Evolutionary conservation across 371 early-diverging fungal genomes (phyloP).

Genomic region (Phascolomyces articulosus): DNA sequence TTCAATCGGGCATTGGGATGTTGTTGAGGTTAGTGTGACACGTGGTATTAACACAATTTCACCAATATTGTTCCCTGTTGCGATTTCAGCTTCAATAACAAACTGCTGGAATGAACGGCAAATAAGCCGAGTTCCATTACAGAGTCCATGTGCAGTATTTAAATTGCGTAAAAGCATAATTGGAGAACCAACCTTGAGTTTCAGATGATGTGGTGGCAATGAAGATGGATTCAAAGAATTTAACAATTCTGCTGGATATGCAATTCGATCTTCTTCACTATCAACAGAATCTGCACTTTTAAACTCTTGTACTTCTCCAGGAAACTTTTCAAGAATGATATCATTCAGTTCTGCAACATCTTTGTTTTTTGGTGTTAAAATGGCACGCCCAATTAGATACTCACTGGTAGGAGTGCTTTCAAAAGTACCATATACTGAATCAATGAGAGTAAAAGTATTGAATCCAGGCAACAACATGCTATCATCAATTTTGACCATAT

Average conservation of each 20-base stretch:
- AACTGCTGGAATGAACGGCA: background rate
- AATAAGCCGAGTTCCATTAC: slow-evolving; percentile 2
- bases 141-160: background rate
- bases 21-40: background rate
- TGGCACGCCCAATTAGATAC: background rate
- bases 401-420: too few relatives aligned
- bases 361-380: background rate
- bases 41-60: background rate
- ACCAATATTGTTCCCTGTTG: background rate
- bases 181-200: slow-evolving; percentile 1
- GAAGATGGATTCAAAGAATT: background rate
- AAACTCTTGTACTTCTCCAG: background rate
- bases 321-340: background rate
- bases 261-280: background rate
- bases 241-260: background rate
- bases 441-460: background rate
- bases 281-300: background rate
- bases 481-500: background rate
- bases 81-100: slow-evolving; percentile 2
- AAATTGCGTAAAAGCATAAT: slow-evolving; percentile 5
- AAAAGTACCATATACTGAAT: background rate
- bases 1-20: background rate
- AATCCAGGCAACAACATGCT: background rate
- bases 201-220: background rate
- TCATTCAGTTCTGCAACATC: background rate